Percentiles rank a stretch among this genome's conserved stretches.
These are phyloP conservation scores for Solanum habrochaites DNA, from an alignment of 257 asterid genomes.

Conservation along the genomic window DNA sequence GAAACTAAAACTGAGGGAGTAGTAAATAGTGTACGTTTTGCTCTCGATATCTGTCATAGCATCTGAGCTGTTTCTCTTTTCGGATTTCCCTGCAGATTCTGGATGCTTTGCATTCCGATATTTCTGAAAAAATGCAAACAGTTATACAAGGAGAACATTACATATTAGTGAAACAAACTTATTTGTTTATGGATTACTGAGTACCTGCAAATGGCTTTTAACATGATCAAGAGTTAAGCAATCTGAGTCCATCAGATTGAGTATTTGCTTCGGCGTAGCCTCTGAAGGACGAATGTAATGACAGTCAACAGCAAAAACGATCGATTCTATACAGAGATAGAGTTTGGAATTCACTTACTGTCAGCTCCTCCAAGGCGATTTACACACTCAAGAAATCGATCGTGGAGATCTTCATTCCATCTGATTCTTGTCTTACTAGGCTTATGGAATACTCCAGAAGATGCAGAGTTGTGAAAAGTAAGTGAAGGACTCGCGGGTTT, in stretches of 20 bases:
- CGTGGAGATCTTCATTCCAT: slow-evolving; percentile 91
- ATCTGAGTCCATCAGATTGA: slow-evolving; percentile 73
- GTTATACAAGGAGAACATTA: not conserved
- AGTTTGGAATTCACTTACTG: slow-evolving; percentile 38
- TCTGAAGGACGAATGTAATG: slow-evolving; percentile 23
- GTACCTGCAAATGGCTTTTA: slow-evolving; percentile 93
- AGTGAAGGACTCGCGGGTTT: slow-evolving; percentile 13
- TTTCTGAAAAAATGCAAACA: slow-evolving; percentile 23
- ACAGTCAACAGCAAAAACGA: not conserved
- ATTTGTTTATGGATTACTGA: too few species aligned
- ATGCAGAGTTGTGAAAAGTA: slow-evolving; percentile 11
- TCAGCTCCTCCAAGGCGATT: slow-evolving; percentile 81
- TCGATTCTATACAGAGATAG: not conserved
- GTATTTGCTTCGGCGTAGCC: slow-evolving; percentile 91
- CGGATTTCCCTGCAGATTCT: slow-evolving; percentile 44
- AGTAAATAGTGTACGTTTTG: slow-evolving; percentile 22
- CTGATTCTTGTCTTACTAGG: slow-evolving; percentile 58
- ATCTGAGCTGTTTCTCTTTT: slow-evolving; percentile 19
- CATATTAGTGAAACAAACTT: too few species aligned
- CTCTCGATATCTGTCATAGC: slow-evolving; percentile 27
- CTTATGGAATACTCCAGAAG: slow-evolving; percentile 14
- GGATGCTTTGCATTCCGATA: slow-evolving; percentile 70
- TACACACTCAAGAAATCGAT: slow-evolving; percentile 69
- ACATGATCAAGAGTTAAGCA: slow-evolving; percentile 86
- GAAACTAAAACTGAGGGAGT: not conserved